phyloP scores from a whole-genome alignment of 225 moss, liverwort and hornwort species.

The Asterella californica region DNA sequence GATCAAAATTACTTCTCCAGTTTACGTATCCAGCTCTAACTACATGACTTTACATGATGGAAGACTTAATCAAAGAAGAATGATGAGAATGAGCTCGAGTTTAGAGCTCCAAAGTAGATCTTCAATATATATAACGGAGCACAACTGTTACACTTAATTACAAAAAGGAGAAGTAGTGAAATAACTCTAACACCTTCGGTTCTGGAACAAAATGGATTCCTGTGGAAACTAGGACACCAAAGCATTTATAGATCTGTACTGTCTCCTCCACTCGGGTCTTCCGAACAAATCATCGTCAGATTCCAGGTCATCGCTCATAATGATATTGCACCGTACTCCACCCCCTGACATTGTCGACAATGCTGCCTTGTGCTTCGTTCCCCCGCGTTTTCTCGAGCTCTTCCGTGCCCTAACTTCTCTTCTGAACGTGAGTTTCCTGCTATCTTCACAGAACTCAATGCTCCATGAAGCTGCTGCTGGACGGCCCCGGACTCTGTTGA shows the following conservation, averaged over 20 bases:
- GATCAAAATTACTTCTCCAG: too few relatives aligned
- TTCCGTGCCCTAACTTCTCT: background rate
- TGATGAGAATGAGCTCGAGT: too few relatives aligned
- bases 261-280: background rate
- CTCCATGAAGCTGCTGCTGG: background rate
- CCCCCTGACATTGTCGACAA: background rate
- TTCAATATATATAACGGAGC: too few relatives aligned
- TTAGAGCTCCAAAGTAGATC: too few relatives aligned
- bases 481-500: background rate
- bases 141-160: too few relatives aligned
- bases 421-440: background rate
- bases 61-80: too few relatives aligned
- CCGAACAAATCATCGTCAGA: background rate
- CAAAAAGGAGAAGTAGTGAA: too few relatives aligned
- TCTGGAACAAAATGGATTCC: too few relatives aligned
- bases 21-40: too few relatives aligned
- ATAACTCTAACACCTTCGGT: too few relatives aligned
- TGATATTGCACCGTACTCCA: background rate
- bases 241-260: background rate
- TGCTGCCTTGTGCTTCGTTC: background rate
- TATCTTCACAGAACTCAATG: background rate
- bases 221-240: background rate
- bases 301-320: background rate
- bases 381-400: background rate
- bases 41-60: too few relatives aligned